Conservation (phyloP, 306 rosid species). For the Quercus berberidifolia region DNA sequence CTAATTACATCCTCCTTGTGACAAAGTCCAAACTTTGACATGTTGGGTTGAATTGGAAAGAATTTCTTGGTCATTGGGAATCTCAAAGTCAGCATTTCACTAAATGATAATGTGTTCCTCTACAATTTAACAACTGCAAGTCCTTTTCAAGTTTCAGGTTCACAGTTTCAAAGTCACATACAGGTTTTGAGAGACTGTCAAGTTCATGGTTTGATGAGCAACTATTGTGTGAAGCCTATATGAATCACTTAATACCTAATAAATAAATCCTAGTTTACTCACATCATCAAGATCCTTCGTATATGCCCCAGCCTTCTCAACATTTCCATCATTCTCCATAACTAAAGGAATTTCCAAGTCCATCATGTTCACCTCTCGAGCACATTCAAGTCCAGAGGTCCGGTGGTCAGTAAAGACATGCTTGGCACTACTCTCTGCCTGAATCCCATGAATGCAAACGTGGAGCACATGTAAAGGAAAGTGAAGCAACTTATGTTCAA, state of each 20-base stretch:
- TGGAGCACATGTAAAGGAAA: slow-evolving; percentile 3
- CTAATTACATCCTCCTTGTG: background rate
- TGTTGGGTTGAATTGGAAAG: background rate
- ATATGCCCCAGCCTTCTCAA: slow-evolving; percentile 81
- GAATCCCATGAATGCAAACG: slow-evolving; percentile 30
- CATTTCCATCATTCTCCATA: slow-evolving; percentile 58
- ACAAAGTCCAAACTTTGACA: background rate
- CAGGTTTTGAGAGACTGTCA: background rate
- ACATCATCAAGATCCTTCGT: slow-evolving; percentile 84
- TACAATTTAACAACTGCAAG: background rate
- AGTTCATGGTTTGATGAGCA: background rate
- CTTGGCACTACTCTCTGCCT: slow-evolving; percentile 34
- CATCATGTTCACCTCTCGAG: slow-evolving; percentile 34
- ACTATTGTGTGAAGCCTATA: background rate
- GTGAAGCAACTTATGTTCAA: background rate
- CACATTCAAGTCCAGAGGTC: slow-evolving; percentile 34
- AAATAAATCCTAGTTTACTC: slow-evolving; percentile 36
- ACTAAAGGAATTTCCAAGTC: slow-evolving; percentile 48
- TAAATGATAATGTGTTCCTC: background rate
- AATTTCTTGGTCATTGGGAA: background rate
- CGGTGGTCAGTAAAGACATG: slow-evolving; percentile 21
- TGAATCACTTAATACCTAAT: slow-evolving; percentile 8
- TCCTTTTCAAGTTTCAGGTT: background rate
- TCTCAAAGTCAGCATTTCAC: background rate
- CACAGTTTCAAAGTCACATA: background rate